A percentile compares a stretch with the other conserved stretches of the same genome.
phyloP scores from a whole-genome alignment of 345 rosid genomes.

The Citrus glauca region DNA sequence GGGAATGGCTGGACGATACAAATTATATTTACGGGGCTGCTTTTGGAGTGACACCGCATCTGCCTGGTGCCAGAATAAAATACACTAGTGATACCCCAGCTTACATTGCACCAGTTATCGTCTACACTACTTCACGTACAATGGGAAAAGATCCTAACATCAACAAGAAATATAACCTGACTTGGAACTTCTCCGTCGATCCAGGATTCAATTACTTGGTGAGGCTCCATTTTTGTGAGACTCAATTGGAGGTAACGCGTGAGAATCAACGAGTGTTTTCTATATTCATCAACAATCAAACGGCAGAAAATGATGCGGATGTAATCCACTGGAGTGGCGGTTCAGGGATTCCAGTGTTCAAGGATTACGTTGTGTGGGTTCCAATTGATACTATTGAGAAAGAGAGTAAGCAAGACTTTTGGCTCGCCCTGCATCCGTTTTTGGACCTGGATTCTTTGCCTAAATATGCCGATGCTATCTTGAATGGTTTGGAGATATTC shows the following conservation, averaged over 20 bases:
- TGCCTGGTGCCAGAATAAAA: not conserved
- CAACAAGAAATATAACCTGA: conserved; percentile 19
- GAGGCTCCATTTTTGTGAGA: conserved; percentile 28
- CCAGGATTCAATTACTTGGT: conserved; percentile 29
- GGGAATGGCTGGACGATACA: conserved; percentile 23
- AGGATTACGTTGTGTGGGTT: conserved; percentile 19
- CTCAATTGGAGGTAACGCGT: not conserved
- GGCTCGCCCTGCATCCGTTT: conserved; percentile 20
- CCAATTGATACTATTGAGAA: not conserved
- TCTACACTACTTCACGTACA: conserved; percentile 22
- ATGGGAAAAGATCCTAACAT: not conserved
- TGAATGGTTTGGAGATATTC: conserved; percentile 42
- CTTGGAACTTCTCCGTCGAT: conserved; percentile 36
- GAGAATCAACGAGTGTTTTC: conserved; percentile 6
- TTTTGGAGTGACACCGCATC: not conserved
- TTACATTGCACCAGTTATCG: conserved; percentile 24
- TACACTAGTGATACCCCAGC: conserved; percentile 16
- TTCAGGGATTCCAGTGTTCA: conserved; percentile 23
- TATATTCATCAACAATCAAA: conserved; percentile 22
- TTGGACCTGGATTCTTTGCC: not conserved
- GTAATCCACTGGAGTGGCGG: conserved; percentile 10
- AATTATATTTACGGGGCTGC: not conserved
- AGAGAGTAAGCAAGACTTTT: not conserved
- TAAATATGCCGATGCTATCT: conserved; percentile 16
- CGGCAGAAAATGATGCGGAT: not conserved